Evolutionary conservation across 305 asterid species (phyloP), one percentile per base, ranked within the genome.

Genomic region (Andrographis paniculata): DNA sequence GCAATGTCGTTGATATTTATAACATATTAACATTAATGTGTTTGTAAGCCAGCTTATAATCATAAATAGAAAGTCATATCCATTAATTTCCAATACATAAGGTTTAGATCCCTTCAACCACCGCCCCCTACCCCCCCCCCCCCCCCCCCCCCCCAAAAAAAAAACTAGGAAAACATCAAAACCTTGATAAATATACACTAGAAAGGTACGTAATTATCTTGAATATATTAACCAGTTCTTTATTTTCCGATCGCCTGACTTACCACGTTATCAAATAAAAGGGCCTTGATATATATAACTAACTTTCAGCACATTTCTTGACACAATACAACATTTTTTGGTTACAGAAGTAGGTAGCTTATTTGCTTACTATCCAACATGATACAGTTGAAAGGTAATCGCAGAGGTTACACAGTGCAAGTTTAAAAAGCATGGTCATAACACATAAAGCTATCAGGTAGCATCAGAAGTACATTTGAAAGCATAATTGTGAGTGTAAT

Each of bases 351-450:
- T 15, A 24, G 24, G 14, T 43, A 41, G 33, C 48, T 19, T 23
- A 11, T 19, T 10, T 20, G 23, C 14, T 43, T 44, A 31, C 23
- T 20, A 17, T 53, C 30, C 13, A 1, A 35, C 9, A 11, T 35
- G 36, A 51, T 10, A 18, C 11, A 43, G 18, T 19, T 6, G 2
- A 28, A 19, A 50, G 37, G 53, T 51, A 13, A 50, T 9, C 47
- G 36, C 9, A n/a, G 18, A 23, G 53, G 17, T 50, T 17, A 39
- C 45, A 8, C 21, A 37, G 22, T 9, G 20, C n/a, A 14, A 17
- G 8, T 30, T 41, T 20, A 31, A 50, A 50, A 27, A 50, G 39
- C 27, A 41, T 14, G 53, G 33, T 33, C 18, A n/a, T 44, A 37
- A 52, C 30, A 14, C 43, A 17, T 49, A 36, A 33, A 49, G 20